Evolutionary conservation across 768 basidiomycete species (phyloP), one percentile per base, ranked within the genome.

Genomic region (Kwoniella europaea): DNA sequence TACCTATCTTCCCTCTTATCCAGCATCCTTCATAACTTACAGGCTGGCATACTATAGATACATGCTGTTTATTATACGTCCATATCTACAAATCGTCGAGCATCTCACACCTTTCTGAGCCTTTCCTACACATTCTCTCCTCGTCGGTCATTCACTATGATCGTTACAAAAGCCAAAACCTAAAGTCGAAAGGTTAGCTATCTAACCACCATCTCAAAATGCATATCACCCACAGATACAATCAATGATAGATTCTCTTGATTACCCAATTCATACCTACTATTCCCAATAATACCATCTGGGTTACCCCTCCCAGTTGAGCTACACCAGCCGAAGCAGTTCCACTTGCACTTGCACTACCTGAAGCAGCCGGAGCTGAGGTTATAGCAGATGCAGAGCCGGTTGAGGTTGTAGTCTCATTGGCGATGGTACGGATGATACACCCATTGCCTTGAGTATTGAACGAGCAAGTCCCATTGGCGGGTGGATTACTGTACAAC

Each of bases 381-480:
- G 9, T 52, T 2, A 46, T 52, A 7, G 62, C 41, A 50, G 13
- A 13, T 18, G 18, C 18, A 13, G 46, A 50, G 46, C 46, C 18
- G 46, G 41, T 15, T 43, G 24, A 16, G 10, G 42, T 50, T 1
- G 57, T n/a, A 3, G 54, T 2, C 1, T 24, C 43, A 13, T 56
- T 18, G 4, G 22, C 50, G 43, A 2, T 24, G 3, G 15, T 20
- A 13, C 56, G 4, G 22, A 66, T 20, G 16, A 67, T 6, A 46
- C 65, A 67, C 20, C 65, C 65, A 35, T 59, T 59, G 3, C 64
- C 64, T 20, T 5, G n/a, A 18, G 41, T 46, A 27, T 56, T 46
- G 22, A 15, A 15, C 9, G 42, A 44, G 12, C 65, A 67, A 18
- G 56, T 22, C 4, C 35, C 56, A 46, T 67, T 67, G 9, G 53